These are phyloP conservation scores for Takashimella tepidaria DNA, from an alignment of 1,284 basidiomycete genomes.

Conservation along the genomic window DNA sequence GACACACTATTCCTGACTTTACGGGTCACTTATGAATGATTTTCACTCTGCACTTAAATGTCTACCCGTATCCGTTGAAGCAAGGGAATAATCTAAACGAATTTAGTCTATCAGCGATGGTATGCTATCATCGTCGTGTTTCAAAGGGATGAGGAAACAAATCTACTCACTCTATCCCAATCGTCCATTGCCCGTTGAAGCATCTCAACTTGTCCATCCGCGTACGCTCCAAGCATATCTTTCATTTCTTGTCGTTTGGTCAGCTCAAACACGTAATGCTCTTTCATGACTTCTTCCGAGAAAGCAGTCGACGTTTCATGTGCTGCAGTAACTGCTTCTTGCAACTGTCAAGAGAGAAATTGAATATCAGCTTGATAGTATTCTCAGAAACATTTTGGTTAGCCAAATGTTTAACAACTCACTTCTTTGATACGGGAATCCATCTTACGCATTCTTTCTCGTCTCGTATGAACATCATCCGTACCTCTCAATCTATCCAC, in stretches of 20 bases:
- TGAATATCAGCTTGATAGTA: neutral
- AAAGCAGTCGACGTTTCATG: constrained; percentile 95
- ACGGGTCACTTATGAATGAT: neutral
- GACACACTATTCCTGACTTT: too few relatives aligned
- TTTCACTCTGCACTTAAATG: constrained; percentile 49
- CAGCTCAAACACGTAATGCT: constrained; percentile 83
- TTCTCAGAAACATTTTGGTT: too few relatives aligned
- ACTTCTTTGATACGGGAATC: constrained; percentile 94
- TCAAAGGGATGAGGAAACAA: neutral
- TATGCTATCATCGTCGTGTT: neutral
- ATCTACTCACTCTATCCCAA: constrained; percentile 60
- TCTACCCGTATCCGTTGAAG: constrained; percentile 83
- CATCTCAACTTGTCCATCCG: constrained; percentile 91
- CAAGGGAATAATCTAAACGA: constrained; percentile 62
- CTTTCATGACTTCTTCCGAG: constrained; percentile 84
- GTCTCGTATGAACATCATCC: constrained; percentile 83
- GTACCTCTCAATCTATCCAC: constrained; percentile 86
- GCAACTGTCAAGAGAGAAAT: constrained; percentile 55
- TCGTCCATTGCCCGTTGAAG: constrained; percentile 85
- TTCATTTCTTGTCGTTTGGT: constrained; percentile 94
- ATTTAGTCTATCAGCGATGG: neutral
- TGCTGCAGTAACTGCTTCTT: constrained; percentile 90
- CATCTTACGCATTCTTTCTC: constrained; percentile 82
- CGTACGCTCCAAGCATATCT: constrained; percentile 79
- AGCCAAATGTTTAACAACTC: constrained; percentile 25